phyloP scores from a whole-genome alignment of 805 yeast species.

The Zygosaccharomyces bisporus region DNA sequence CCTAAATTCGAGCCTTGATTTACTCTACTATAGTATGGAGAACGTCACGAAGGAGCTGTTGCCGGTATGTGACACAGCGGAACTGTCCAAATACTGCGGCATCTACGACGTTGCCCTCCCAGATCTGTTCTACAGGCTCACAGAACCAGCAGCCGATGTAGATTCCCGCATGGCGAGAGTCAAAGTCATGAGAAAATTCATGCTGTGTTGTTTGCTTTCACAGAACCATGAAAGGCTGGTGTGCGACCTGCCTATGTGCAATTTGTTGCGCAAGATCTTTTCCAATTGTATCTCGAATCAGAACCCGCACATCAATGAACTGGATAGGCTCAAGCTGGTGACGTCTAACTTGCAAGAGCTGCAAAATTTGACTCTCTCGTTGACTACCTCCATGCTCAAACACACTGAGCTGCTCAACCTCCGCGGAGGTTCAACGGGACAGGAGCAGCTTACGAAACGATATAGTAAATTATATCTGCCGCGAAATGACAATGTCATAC shows the following conservation, averaged over 20 bases:
- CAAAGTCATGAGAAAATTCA: slow-evolving; percentile 41
- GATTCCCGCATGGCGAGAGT: slow-evolving; percentile 35
- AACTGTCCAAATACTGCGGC: slow-evolving; percentile 42
- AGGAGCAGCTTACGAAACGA: slow-evolving; percentile 1
- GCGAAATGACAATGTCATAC: neutral
- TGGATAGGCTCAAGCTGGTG: slow-evolving; percentile 8
- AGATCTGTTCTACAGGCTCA: slow-evolving; percentile 29
- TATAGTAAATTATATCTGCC: neutral
- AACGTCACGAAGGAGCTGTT: slow-evolving; percentile 30
- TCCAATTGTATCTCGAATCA: slow-evolving; percentile 4
- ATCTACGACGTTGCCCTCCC: slow-evolving; percentile 39
- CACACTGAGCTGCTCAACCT: slow-evolving; percentile 5
- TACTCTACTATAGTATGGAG: slow-evolving; percentile 25
- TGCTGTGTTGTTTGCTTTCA: slow-evolving; percentile 43
- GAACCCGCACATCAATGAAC: neutral
- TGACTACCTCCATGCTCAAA: slow-evolving; percentile 8
- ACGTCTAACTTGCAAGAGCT: slow-evolving; percentile 9
- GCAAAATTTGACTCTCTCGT: slow-evolving; percentile 4
- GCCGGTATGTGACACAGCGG: slow-evolving; percentile 32
- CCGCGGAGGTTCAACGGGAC: slow-evolving; percentile 1
- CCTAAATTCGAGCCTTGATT: slow-evolving; percentile 34
- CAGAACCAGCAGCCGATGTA: slow-evolving; percentile 23
- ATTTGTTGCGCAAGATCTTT: slow-evolving; percentile 8
- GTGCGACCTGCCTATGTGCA: slow-evolving; percentile 7
- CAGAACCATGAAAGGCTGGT: slow-evolving; percentile 17